phyloP scores from a whole-genome alignment of 495 filamentous ascomycete genomes.

The Aspergillus homomorphus region DNA sequence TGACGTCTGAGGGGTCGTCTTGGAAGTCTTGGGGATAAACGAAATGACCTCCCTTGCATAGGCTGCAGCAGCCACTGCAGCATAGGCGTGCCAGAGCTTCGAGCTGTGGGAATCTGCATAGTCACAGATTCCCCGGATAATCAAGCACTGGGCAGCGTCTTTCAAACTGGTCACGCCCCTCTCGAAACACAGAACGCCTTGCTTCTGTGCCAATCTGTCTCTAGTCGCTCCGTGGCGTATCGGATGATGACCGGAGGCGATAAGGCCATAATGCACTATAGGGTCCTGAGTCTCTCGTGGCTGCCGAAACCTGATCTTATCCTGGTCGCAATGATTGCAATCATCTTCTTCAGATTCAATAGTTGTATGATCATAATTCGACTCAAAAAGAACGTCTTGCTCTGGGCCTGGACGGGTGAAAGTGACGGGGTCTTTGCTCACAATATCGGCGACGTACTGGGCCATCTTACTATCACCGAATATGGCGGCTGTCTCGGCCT shows the following conservation, averaged over 20 bases:
- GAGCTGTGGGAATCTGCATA: constrained; percentile 40
- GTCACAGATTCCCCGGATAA: constrained; percentile 41
- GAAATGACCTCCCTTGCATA: constrained; percentile 33
- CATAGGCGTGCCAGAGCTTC: constrained; percentile 36
- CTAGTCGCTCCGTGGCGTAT: constrained; percentile 24
- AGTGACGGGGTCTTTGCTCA: constrained; percentile 22
- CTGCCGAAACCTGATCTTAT: constrained; percentile 15
- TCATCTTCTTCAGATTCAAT: no score
- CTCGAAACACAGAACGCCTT: constrained; percentile 34
- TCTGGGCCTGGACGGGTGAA: constrained; percentile 22
- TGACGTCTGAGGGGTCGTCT: constrained; percentile 22
- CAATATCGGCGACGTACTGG: constrained; percentile 22
- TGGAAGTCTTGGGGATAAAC: constrained; percentile 18
- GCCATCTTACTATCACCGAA: constrained; percentile 21
- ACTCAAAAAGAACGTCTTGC: constrained; percentile 30
- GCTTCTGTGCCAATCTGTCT: constrained; percentile 16
- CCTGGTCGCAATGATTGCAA: constrained; percentile 3
- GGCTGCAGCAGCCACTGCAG: constrained; percentile 33
- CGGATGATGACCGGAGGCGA: constrained; percentile 31
- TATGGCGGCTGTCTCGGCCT: constrained; percentile 24
- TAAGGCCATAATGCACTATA: constrained; percentile 33
- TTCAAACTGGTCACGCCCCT: constrained; percentile 37
- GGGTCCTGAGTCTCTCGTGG: constrained; percentile 18
- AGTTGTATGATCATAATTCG: constrained; percentile 9
- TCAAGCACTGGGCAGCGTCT: constrained; percentile 27